Evolutionary conservation across 176 grass and related monocot species (phyloP), one percentile per base, ranked within the genome.

Genomic region (Cenchrus americanus): DNA sequence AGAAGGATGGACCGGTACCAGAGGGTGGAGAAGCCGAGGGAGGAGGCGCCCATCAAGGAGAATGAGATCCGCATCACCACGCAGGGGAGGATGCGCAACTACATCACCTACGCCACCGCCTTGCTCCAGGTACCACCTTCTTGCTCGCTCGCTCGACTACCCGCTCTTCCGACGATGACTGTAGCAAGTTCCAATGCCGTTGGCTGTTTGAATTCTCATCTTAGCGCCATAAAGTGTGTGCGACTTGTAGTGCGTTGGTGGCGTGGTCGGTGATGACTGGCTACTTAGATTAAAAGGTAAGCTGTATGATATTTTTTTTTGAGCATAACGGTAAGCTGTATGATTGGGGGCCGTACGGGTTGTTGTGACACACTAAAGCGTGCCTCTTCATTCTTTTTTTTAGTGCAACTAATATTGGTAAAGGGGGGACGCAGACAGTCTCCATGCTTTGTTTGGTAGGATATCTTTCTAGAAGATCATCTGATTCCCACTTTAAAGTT

Each of bases 21-120:
- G 66, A 90, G 89, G 80, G 96, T 98, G 82, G 93, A 98, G 89
- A 98, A 92, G 83, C 96, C 91, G 22, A 87, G 93, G 93, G 96
- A 98, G 87, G 93, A 98, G 43, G 89, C 90, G 72, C 93, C 96
- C 48, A 98, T 98, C 80, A 98, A 98, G 90, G 96, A 98, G 84
- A 96, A 95, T 65, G 96, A 98, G 87, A 95, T 98, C 69, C 93
- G 96, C 72, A 96, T 98, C 77, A 98, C 94, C 78, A 95, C 96
- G 61, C 93, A 95, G 90, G 96, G 96, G 76, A 87, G 93, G 85
- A 98, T 96, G 96, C 96, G 96, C 86, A 98, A 91, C 88, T 95
- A 98, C 89, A 98, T 98, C 83, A 95, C 96, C 14, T 98, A 95
- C 69, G 96, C 93, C 77, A 95, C 94, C 87, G 93, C 84, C 69